Conservation (phyloP, 768 basidiomycete species). For the Mycena chlorophos region DNA sequence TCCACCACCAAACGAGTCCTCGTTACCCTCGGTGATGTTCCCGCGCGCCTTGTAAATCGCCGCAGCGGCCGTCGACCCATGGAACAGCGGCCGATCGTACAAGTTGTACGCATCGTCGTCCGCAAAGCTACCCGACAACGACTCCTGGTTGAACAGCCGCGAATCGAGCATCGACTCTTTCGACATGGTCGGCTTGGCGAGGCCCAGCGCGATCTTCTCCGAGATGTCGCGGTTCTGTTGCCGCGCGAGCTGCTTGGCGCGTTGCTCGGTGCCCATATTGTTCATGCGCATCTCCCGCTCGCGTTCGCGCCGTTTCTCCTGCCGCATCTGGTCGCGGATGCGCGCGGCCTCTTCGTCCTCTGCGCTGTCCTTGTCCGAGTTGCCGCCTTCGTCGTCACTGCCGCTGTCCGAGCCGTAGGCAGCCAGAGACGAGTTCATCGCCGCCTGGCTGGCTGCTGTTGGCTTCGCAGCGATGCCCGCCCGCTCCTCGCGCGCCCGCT, state of each 20-base stretch:
- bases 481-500: conserved; percentile 94
- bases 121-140: conserved; percentile 76
- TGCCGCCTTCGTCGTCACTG: conserved; percentile 56
- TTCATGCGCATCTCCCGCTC: conserved; percentile 98
- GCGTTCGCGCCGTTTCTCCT: conserved; percentile 89
- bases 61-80: conserved; percentile 94
- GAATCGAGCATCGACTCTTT: conserved; percentile 99
- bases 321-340: conserved; percentile 87
- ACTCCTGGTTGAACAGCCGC: conserved; percentile 95
- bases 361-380: conserved; percentile 50
- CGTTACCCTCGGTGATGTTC: conserved; percentile 79
- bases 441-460: conserved; percentile 64
- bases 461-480: conserved; percentile 74
- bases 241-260: conserved; percentile 92
- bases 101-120: conserved; percentile 93
- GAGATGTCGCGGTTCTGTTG: conserved; percentile 99
- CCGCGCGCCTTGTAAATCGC: conserved; percentile 99
- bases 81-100: conserved; percentile 94
- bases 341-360: conserved; percentile 85
- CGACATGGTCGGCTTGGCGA: conserved; percentile 93
- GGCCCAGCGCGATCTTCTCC: conserved; percentile 96
- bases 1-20: conserved; percentile 91
- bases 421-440: conserved; percentile 73
- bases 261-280: conserved; percentile 97
- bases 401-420: conserved; percentile 84